A percentile compares a stretch with the other conserved stretches of the same genome.
These are phyloP conservation scores for Karstenula rhodostoma DNA, from an alignment of 2,329 filamentous ascomycete species.

Conservation along the genomic window DNA sequence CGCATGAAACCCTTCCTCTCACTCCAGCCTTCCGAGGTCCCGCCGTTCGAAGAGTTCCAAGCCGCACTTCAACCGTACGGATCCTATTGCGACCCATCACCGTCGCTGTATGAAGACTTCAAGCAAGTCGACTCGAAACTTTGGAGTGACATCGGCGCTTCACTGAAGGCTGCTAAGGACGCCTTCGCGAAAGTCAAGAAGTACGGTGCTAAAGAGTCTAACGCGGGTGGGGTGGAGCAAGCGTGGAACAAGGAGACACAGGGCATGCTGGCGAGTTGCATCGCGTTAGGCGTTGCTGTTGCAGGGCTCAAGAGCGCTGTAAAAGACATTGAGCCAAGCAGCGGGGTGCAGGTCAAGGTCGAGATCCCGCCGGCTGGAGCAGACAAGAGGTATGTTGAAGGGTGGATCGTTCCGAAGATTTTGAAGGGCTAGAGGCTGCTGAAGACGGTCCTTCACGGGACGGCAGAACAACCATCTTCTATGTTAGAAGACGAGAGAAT, in stretches of 20 bases:
- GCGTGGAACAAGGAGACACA: slow-evolving; percentile 49
- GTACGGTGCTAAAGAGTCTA: slow-evolving; percentile 41
- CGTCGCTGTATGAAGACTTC: slow-evolving; percentile 18
- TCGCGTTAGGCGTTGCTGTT: slow-evolving; percentile 42
- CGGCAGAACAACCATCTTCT: no score
- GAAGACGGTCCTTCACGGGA: neutral
- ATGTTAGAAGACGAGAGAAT: neutral
- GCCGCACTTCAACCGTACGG: slow-evolving; percentile 43
- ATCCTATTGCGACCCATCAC: slow-evolving; percentile 24
- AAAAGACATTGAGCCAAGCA: slow-evolving; percentile 13
- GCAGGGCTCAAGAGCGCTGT: slow-evolving; percentile 33
- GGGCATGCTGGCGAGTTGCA: slow-evolving; percentile 41
- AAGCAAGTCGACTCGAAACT: slow-evolving; percentile 18
- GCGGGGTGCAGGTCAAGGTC: slow-evolving; percentile 37
- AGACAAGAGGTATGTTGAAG: slow-evolving; percentile 53
- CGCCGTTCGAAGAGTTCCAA: slow-evolving; percentile 69
- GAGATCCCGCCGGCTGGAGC: slow-evolving; percentile 47
- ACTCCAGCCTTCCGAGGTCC: slow-evolving; percentile 73
- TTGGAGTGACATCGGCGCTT: slow-evolving; percentile 38
- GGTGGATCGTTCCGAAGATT: slow-evolving; percentile 58
- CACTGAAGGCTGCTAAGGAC: slow-evolving; percentile 45
- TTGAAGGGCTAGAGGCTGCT: slow-evolving; percentile 21
- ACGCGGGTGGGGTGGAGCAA: slow-evolving; percentile 46
- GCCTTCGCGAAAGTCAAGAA: slow-evolving; percentile 49
- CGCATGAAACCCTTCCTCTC: slow-evolving; percentile 84